phyloP scores from a whole-genome alignment of 306 rosid species.

The Rosa rugosa region DNA sequence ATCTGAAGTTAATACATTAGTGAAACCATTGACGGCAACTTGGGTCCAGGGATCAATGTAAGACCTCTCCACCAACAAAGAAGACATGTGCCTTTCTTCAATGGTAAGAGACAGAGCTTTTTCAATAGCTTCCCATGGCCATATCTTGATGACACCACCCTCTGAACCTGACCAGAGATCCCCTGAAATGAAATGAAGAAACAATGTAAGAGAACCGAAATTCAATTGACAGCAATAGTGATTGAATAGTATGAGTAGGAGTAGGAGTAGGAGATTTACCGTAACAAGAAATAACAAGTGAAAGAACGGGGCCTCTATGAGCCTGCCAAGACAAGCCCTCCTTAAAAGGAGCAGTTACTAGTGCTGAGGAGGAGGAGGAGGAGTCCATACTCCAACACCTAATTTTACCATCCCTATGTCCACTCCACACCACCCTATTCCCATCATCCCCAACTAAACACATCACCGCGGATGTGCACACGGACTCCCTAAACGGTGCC shows the following conservation, averaged over 20 bases:
- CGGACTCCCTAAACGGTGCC: constrained; percentile 69
- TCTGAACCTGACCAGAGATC: constrained; percentile 98
- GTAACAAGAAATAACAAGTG: constrained; percentile 45
- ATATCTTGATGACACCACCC: constrained; percentile 76
- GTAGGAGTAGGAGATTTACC: constrained; percentile 22
- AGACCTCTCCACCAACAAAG: constrained; percentile 75
- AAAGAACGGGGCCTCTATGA: constrained; percentile 47
- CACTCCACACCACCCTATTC: constrained; percentile 74
- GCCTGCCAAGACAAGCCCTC: constrained; percentile 60
- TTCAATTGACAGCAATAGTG: not conserved
- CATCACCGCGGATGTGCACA: constrained; percentile 53
- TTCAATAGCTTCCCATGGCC: constrained; percentile 94
- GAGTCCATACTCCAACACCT: constrained; percentile 73
- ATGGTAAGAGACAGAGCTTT: constrained; percentile 55
- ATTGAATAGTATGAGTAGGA: not conserved
- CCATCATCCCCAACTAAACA: constrained; percentile 80
- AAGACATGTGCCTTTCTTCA: constrained; percentile 68
- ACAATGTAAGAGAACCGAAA: not conserved
- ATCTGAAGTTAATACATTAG: constrained; percentile 68
- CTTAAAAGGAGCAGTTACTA: constrained; percentile 18
- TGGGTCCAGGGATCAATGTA: constrained; percentile 88
- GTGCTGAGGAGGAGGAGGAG: too few relatives aligned
- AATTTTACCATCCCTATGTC: constrained; percentile 83
- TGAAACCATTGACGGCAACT: constrained; percentile 56
- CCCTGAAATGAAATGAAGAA: constrained; percentile 43